Conservation (phyloP, 176 grass and related monocot genomes). For the Eleusine coracana region DNA sequence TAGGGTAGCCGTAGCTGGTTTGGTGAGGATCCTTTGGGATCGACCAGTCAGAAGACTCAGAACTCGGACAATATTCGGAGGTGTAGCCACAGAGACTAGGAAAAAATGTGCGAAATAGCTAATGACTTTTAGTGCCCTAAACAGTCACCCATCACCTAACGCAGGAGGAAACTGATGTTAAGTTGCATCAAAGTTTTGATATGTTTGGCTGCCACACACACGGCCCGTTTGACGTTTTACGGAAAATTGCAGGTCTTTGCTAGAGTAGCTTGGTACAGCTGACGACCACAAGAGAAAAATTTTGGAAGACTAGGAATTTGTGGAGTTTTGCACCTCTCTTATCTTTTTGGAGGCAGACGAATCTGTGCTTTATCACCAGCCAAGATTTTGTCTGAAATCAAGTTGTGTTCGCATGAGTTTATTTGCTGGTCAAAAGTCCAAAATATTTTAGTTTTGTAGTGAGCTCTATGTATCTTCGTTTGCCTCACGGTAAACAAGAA, state of each 20-base stretch:
- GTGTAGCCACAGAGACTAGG: neutral
- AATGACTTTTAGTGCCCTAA: neutral
- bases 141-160: constrained; percentile 13
- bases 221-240: neutral
- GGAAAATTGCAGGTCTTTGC: neutral
- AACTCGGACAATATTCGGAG: constrained; percentile 4
- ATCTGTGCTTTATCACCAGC: too few relatives aligned
- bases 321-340: neutral
- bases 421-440: too few relatives aligned
- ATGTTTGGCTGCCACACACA: neutral
- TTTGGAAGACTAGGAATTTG: neutral
- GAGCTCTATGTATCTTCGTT: too few relatives aligned
- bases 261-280: neutral
- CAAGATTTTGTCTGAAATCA: too few relatives aligned
- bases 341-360: too few relatives aligned
- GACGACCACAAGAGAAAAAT: neutral
- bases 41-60: neutral
- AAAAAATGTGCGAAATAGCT: neutral
- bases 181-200: neutral
- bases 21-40: neutral
- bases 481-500: neutral
- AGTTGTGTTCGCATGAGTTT: too few relatives aligned
- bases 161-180: neutral
- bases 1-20: neutral
- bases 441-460: too few relatives aligned